Evolutionary conservation across 805 yeast species (phyloP).

Genomic region (Candida parachauliodes): DNA sequence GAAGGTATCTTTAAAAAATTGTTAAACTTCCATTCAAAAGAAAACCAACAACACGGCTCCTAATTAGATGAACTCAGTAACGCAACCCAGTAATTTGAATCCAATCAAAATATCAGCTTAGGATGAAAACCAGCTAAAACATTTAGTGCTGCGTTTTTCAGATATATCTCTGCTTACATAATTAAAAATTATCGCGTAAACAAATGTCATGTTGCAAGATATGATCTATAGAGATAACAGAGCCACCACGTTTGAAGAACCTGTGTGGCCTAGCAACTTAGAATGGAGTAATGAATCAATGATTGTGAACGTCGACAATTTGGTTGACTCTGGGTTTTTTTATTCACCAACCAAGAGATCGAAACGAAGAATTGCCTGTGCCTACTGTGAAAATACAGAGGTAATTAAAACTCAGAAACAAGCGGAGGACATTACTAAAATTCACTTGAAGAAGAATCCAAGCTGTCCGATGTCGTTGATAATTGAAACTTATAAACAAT

Average conservation of each 20-base stretch:
- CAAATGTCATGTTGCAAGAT: conserved; percentile 20
- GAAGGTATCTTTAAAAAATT: conserved; percentile 9
- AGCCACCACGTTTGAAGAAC: conserved; percentile 19
- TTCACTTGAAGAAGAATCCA: conserved; percentile 8
- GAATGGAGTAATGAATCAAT: conserved; percentile 10
- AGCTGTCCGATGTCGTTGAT: conserved; percentile 13
- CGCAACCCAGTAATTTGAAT: too few species aligned
- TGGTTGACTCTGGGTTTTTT: conserved; percentile 61
- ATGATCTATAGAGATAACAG: conserved; percentile 22
- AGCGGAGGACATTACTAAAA: conserved; percentile 1
- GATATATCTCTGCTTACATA: too few species aligned
- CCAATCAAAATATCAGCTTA: too few species aligned
- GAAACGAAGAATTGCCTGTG: conserved; percentile 54
- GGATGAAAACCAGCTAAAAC: too few species aligned
- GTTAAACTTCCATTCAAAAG: conserved; percentile 14
- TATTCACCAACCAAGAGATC: conserved; percentile 48
- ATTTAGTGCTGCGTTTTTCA: too few species aligned
- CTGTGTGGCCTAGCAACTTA: conserved; percentile 14
- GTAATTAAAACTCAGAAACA: conserved; percentile 4
- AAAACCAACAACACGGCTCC: too few species aligned
- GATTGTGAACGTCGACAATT: conserved; percentile 10
- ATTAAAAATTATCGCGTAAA: conserved; percentile 16
- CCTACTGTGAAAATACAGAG: conserved; percentile 45
- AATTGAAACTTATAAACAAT: neutral
- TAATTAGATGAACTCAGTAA: too few species aligned